Conservation (phyloP, 768 basidiomycete genomes). For the Collybiopsis luxurians region DNA sequence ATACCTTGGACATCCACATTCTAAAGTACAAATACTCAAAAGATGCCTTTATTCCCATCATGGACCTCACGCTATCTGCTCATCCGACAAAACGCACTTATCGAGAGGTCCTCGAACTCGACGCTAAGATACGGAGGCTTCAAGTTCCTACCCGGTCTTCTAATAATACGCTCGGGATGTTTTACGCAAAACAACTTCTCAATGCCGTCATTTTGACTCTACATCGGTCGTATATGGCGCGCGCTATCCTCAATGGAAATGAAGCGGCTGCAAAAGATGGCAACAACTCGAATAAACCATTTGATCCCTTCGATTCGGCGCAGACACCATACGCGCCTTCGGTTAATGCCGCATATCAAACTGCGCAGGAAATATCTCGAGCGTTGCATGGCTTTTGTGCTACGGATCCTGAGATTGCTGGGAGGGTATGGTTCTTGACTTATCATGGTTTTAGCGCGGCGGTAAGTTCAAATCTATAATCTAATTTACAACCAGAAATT, state of each 20-base stretch:
- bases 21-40: neutral
- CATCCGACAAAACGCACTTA: neutral
- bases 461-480: neutral
- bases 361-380: neutral
- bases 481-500: neutral
- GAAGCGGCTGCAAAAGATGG: neutral
- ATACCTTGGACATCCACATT: neutral
- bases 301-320: neutral
- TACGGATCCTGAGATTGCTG: neutral
- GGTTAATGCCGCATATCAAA: conserved; percentile 1
- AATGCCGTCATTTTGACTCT: conserved; percentile 1
- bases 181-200: neutral
- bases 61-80: neutral
- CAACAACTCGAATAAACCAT: neutral
- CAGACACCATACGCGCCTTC: conserved; percentile 2
- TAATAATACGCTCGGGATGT: neutral
- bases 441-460: conserved; percentile 8
- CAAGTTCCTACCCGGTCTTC: neutral
- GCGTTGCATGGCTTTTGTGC: neutral
- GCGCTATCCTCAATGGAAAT: neutral
- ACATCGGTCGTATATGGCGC: conserved; percentile 4
- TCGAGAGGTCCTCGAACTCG: conserved; percentile 1
- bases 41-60: conserved; percentile 6
- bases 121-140: neutral
- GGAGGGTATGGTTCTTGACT: conserved; percentile 8